Evolutionary conservation across 805 yeast species (phyloP).

Genomic region (Suhomyces kilbournensis): DNA sequence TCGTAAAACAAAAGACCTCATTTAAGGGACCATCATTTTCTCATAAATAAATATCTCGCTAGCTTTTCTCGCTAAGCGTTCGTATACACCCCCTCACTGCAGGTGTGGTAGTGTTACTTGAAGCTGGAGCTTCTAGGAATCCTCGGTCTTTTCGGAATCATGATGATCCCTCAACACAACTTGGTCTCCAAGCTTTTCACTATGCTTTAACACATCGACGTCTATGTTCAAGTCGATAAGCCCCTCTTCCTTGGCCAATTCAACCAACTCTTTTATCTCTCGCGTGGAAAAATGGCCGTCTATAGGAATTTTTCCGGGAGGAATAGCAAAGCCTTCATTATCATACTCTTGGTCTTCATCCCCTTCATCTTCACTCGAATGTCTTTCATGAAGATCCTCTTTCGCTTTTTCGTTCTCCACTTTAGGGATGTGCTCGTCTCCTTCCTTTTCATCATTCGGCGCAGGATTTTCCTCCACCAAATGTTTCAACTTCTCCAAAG

Average conservation of each 20-base stretch:
- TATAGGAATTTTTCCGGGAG: constrained; percentile 37
- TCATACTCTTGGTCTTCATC: constrained; percentile 16
- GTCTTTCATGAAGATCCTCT: not conserved
- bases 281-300: constrained; percentile 40
- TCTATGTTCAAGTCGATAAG: constrained; percentile 22
- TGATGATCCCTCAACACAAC: constrained; percentile 22
- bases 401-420: not conserved
- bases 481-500: constrained; percentile 24
- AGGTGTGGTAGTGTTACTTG: not conserved
- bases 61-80: not conserved
- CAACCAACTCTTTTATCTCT: constrained; percentile 30
- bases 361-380: constrained; percentile 4
- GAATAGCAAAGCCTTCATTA: constrained; percentile 35
- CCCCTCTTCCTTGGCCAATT: constrained; percentile 30
- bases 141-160: not conserved
- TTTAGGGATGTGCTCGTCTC: not conserved
- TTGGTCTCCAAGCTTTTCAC: constrained; percentile 27
- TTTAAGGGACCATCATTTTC: not conserved
- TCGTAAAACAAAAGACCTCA: not conserved
- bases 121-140: not conserved
- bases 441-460: constrained; percentile 2
- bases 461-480: constrained; percentile 21
- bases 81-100: not conserved
- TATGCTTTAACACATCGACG: constrained; percentile 22
- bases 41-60: not conserved